These are phyloP conservation scores for Ballota nigra DNA, from an alignment of 257 asterid species.

Conservation along the genomic window DNA sequence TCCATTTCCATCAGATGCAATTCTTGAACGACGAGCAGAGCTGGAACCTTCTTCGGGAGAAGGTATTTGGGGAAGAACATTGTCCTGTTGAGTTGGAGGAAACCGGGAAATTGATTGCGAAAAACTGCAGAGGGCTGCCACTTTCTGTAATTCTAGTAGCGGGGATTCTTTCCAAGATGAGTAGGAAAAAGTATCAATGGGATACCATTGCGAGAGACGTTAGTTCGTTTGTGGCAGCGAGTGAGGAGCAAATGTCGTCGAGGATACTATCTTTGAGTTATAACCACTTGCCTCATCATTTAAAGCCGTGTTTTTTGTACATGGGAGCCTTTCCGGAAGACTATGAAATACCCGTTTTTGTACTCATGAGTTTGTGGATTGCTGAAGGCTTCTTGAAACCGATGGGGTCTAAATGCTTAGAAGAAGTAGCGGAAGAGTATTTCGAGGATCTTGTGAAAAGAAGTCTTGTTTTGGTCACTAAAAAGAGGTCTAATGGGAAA, in stretches of 20 bases:
- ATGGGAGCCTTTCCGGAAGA: slow-evolving; percentile 30
- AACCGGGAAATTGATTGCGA: slow-evolving; percentile 28
- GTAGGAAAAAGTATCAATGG: slow-evolving; percentile 10
- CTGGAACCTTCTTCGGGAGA: slow-evolving; percentile 26
- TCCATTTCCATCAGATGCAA: slow-evolving; percentile 22
- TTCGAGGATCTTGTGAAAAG: no score
- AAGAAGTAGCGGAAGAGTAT: no score
- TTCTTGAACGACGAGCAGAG: slow-evolving; percentile 31
- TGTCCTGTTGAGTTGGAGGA: slow-evolving; percentile 27
- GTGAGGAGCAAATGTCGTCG: no score
- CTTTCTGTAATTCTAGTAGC: slow-evolving; percentile 30
- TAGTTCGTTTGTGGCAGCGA: slow-evolving; percentile 15
- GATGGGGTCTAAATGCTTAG: slow-evolving; percentile 4
- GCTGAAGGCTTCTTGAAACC: no score
- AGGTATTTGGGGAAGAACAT: slow-evolving; percentile 24
- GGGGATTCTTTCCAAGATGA: slow-evolving; percentile 24
- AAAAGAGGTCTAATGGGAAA: slow-evolving; percentile 9
- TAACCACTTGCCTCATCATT: slow-evolving; percentile 30
- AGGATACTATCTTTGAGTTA: slow-evolving; percentile 27
- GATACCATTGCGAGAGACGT: slow-evolving; percentile 29
- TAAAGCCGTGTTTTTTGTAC: slow-evolving; percentile 26
- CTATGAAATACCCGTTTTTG: slow-evolving; percentile 29
- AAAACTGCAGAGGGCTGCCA: slow-evolving; percentile 29
- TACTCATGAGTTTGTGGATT: no score
- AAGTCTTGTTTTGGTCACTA: slow-evolving; percentile 22